A percentile compares a stretch with the other conserved stretches of the same genome.
These are phyloP conservation scores for Beta vulgaris DNA, from an alignment of 148 eudicot species.

Conservation along the genomic window DNA sequence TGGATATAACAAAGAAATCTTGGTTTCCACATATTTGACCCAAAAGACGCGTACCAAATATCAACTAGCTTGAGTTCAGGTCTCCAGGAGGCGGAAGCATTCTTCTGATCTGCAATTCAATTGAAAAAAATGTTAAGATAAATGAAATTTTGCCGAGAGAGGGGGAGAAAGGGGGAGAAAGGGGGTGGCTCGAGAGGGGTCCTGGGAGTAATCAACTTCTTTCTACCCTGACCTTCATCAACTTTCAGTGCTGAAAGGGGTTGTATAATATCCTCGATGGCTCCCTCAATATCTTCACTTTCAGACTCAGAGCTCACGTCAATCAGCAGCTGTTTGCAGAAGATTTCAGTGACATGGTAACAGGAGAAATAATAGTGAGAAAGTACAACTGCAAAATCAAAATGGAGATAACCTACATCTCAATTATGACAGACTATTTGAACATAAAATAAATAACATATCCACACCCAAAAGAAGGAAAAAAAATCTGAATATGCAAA, in stretches of 20 bases:
- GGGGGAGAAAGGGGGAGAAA: neutral
- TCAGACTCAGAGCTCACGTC: constrained; percentile 73
- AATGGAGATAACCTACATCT: neutral
- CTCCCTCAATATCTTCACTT: constrained; percentile 43
- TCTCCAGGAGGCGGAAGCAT: constrained; percentile 58
- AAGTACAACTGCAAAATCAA: neutral
- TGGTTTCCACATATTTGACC: constrained; percentile 79
- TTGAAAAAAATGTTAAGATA: neutral
- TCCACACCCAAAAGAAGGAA: neutral
- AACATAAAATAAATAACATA: neutral
- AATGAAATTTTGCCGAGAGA: neutral
- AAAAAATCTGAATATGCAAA: neutral
- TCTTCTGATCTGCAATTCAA: constrained; percentile 43
- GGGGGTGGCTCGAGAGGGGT: neutral
- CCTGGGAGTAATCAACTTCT: neutral
- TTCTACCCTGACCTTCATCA: constrained; percentile 43
- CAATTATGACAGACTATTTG: neutral
- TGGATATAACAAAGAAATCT: constrained; percentile 84
- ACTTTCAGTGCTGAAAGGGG: constrained; percentile 62
- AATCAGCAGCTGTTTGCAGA: constrained; percentile 22
- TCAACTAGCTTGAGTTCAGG: constrained; percentile 53
- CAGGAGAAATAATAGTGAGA: neutral
- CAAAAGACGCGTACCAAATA: constrained; percentile 87
- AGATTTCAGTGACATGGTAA: neutral
- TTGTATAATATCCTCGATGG: constrained; percentile 53